phyloP scores from a whole-genome alignment of 2,329 filamentous ascomycete species.

The Xylaria polymorpha region DNA sequence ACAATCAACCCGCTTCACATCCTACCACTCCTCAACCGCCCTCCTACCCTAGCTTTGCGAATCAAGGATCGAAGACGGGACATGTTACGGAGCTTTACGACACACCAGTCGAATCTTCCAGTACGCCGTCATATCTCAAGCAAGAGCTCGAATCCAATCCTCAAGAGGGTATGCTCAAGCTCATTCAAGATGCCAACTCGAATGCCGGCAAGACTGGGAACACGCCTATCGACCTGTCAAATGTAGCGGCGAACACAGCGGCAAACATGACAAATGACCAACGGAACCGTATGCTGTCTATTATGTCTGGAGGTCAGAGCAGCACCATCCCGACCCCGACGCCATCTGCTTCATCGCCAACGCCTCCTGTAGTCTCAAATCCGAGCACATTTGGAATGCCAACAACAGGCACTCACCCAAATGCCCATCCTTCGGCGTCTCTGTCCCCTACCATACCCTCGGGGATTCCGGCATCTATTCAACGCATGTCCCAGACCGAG shows the following conservation, averaged over 20 bases:
- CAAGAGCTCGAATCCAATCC: conserved; percentile 68
- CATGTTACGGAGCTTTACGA: conserved; percentile 72
- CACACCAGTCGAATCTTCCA: conserved; percentile 58
- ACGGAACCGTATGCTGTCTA: conserved; percentile 67
- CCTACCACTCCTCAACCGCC: conserved; percentile 49
- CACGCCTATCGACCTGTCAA: conserved; percentile 61
- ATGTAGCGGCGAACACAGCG: conserved; percentile 67
- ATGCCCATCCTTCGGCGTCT: conserved; percentile 48
- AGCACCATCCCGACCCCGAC: conserved; percentile 42
- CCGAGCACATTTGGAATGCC: conserved; percentile 39
- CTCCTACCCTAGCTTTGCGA: conserved; percentile 44
- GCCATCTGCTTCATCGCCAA: conserved; percentile 43
- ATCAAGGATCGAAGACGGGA: conserved; percentile 59
- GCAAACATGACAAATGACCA: conserved; percentile 68
- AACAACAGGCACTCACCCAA: conserved; percentile 37
- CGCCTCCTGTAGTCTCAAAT: conserved; percentile 41
- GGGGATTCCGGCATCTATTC: conserved; percentile 62
- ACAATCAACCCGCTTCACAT: conserved; percentile 48
- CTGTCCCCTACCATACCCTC: conserved; percentile 64
- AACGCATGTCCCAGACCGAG: conserved; percentile 74
- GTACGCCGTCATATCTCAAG: conserved; percentile 62
- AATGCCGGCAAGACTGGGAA: conserved; percentile 57
- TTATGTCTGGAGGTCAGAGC: conserved; percentile 62
- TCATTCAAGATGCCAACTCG: conserved; percentile 73
- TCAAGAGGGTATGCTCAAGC: conserved; percentile 72